Percentiles rank a stretch among this genome's conserved stretches.
phyloP scores from a whole-genome alignment of 148 eudicot genomes.

The Vaccinium darrowii region DNA sequence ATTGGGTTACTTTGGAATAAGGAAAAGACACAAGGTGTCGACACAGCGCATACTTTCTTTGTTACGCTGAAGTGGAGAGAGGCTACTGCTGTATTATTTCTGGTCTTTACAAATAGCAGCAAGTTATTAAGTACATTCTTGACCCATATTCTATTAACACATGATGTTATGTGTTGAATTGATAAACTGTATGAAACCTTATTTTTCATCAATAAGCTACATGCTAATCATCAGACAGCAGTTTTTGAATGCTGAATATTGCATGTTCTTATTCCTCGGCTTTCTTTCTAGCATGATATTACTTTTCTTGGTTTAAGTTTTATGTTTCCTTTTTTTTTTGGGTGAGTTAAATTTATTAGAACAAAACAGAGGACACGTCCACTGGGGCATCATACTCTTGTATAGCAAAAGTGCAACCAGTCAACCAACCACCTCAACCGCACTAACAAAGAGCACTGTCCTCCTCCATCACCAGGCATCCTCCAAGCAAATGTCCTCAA shows the following conservation, averaged over 20 bases:
- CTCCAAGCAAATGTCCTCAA: too few species aligned
- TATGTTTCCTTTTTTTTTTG: background rate
- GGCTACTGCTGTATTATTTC: constrained; percentile 4
- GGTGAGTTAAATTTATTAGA: too few species aligned
- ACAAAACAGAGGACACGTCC: too few species aligned
- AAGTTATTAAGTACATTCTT: background rate
- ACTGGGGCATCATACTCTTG: too few species aligned
- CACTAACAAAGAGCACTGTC: too few species aligned
- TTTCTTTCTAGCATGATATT: background rate
- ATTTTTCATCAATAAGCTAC: constrained; percentile 5
- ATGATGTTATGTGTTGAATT: background rate
- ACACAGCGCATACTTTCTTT: background rate
- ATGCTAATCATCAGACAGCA: background rate
- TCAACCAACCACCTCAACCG: too few species aligned
- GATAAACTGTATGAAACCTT: background rate
- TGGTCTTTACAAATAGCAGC: background rate
- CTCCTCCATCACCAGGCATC: too few species aligned
- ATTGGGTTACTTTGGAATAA: background rate
- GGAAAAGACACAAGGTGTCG: background rate
- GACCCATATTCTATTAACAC: background rate
- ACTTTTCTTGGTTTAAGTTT: background rate
- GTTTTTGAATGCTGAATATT: background rate
- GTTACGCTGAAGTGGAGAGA: background rate
- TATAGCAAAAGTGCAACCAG: too few species aligned
- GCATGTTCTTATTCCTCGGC: background rate